Percentiles rank a stretch among this genome's conserved stretches.
Evolutionary conservation across 257 asterid species (phyloP).

Genomic region (Echites panduratus): DNA sequence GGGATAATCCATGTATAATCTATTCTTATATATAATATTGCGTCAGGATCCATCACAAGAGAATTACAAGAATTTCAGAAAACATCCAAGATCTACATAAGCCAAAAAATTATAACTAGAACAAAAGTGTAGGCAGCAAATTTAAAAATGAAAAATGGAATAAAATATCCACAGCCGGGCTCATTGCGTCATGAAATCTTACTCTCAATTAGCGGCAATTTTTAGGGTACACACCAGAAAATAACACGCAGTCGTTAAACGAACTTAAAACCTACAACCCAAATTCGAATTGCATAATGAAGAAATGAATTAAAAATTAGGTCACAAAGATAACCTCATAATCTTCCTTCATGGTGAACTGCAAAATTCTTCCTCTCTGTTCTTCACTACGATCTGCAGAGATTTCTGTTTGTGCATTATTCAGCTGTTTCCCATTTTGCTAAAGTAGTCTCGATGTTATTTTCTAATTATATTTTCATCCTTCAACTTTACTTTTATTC

Average conservation of each 20-base stretch:
- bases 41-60: neutral
- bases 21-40: neutral
- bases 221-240: neutral
- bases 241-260: neutral
- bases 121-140: neutral
- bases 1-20: neutral
- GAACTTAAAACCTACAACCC: neutral
- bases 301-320: neutral
- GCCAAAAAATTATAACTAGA: neutral
- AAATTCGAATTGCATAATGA: neutral
- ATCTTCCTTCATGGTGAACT: slow-evolving; percentile 28
- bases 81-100: neutral
- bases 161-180: neutral
- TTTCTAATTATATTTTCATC: too few species aligned
- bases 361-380: neutral
- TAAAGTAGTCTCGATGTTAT: neutral
- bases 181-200: neutral
- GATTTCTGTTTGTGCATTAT: neutral
- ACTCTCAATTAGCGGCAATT: neutral
- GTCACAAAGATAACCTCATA: slow-evolving; percentile 25
- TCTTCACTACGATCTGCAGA: neutral
- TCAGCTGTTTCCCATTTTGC: neutral
- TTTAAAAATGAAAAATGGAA: neutral
- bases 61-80: too few species aligned
- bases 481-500: neutral